Evolutionary conservation across 2,329 filamentous ascomycete species (phyloP), one percentile per base, ranked within the genome.

Genomic region (Sporothrix brasiliensis): DNA sequence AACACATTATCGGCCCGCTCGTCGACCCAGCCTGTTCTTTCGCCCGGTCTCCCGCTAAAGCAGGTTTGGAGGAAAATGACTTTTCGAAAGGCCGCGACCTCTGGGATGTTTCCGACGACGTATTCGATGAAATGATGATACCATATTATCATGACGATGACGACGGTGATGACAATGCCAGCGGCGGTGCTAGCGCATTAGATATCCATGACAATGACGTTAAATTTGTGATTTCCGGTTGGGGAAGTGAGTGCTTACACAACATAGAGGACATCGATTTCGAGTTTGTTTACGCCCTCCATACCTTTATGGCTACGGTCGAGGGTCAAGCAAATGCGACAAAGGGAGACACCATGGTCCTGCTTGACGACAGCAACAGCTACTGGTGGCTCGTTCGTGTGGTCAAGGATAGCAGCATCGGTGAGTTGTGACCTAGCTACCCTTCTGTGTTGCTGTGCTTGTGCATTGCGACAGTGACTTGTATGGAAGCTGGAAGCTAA

Each of bases 311-410:
- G 74, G 95, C 95, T 39, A 98, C 95, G 0, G 95, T 99, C 65
- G 95, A 99, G 81, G 95, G 95, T 39, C 95, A 99, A 81, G 95
- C 95, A 73, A 99, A 98, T 83, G 95, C 95, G 71, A 96, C 93
- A 47, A 99, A 99, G 81, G 95, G 95, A 67, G 95, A 99, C 78
- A 98, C 94, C 16, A 99, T 99, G 95, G 94, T 98, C 69, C 85
- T 99, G 74, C 87, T 99, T 27, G 95, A 99, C 77, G 95, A 99
- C 77, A 98, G 93, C 82, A 99, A 99, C 82, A 98, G 94, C 81
- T 99, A 99, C 80, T 99, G 95, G 95, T 99, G 95, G 95, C 87
- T 99, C 72, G 95, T 99, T 16, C 88, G 94, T 74, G 92, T 99
- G 60, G 94, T 98, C 68, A 98, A 98, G 80, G 95, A 99, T 81